phyloP scores from a whole-genome alignment of 345 rosid species.

The Rhodamnia argentea region DNA sequence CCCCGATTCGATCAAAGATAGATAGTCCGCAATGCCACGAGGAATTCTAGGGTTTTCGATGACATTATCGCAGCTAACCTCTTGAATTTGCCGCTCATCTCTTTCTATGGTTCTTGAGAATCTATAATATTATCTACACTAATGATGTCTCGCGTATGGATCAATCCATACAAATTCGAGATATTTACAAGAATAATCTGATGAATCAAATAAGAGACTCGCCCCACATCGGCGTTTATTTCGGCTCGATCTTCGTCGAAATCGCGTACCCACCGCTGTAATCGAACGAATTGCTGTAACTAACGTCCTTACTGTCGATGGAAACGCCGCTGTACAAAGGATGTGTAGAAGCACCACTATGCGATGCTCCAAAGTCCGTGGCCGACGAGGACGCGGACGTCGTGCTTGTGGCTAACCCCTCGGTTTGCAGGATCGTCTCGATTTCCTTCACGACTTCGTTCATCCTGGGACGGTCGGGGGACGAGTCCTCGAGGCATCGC shows the following conservation, averaged over 20 bases:
- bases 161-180: not conserved
- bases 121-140: not conserved
- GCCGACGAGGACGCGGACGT: slow-evolving; percentile 8
- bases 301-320: not conserved
- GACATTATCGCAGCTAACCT: not conserved
- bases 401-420: slow-evolving; percentile 1
- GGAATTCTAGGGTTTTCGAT: not conserved
- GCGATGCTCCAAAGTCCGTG: not conserved
- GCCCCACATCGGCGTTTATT: not conserved
- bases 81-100: not conserved
- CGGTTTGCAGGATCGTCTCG: slow-evolving; percentile 18
- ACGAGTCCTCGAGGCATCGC: slow-evolving; percentile 14
- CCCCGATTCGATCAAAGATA: too few species aligned
- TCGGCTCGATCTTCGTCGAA: slow-evolving; percentile 2
- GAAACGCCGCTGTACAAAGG: not conserved
- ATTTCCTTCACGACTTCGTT: slow-evolving; percentile 20
- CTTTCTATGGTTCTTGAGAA: not conserved
- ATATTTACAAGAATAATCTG: not conserved
- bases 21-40: too few species aligned
- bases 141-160: too few species aligned
- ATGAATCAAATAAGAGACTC: not conserved
- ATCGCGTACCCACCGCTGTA: not conserved
- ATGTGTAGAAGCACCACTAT: not conserved
- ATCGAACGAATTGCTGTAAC: slow-evolving; percentile 1
- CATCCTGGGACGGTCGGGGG: slow-evolving; percentile 22